Base-by-base conservation (phyloP, 768 basidiomycete genomes). In the Lentinus brumalis region DNA sequence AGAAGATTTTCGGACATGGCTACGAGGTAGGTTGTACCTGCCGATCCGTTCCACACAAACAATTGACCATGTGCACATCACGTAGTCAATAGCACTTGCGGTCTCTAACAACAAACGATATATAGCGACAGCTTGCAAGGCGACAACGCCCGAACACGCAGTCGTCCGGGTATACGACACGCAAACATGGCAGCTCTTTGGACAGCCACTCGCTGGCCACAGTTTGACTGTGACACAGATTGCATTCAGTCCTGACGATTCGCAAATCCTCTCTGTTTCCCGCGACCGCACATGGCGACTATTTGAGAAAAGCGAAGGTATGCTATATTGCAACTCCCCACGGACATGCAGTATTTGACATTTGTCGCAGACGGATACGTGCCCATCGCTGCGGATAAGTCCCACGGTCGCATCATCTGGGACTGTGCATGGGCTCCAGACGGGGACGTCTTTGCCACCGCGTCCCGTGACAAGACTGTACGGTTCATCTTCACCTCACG, bases 1-100 rank as follows among this genome's bases (percentile, higher is more conserved):
- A 98, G 68, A 99, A 99, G 72, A 80, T 99, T 0, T 99, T 97
- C 72, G 97, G 96, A 5, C 97, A 98, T 73, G 95, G 96, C 44
- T 98, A 98, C 68, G 97, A 99, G 83, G 94, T 90, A 61, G 53
- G 76, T 50, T n/a, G 18, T 60, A 18, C 26, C 40, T 14, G 21
- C 16, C 14, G n/a, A 11, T 21, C 10, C 62, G 45, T 40, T 35
- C 21, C 41, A 14, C 38, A 29, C 15, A 52, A 11, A 32, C 58
- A 39, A 41, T 54, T 29, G 21, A n/a, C 38, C 31, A 16, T 14
- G 30, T 45, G 18, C 31, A 26, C 44, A 63, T 31, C 44, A 49
- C 10, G 38, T 30, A 96, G 93, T 89, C 92, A 8, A 90, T 96
- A 50, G 83, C 90, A 0, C 76, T 98, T 11, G 86, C 88, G 0